Evolutionary conservation across 768 basidiomycete genomes (phyloP).

Genomic region (Lentinula sp.): DNA sequence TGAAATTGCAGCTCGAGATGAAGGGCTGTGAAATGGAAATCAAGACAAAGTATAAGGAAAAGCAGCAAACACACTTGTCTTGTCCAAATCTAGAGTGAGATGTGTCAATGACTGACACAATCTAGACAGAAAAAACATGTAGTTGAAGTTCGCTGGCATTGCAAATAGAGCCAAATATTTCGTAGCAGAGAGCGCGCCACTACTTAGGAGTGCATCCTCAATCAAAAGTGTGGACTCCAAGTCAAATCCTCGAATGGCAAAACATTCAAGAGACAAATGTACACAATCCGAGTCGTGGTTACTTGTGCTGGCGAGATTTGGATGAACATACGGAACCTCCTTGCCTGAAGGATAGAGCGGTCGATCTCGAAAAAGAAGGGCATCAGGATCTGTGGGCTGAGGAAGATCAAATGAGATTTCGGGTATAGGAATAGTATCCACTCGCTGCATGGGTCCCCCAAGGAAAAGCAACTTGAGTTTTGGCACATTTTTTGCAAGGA

Average conservation of each 20-base stretch:
- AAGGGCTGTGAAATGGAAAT: not conserved
- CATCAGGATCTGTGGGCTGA: not conserved
- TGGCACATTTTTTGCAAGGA: not conserved
- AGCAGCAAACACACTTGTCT: not conserved
- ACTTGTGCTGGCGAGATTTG: not conserved
- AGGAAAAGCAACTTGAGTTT: not conserved
- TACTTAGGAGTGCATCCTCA: not conserved
- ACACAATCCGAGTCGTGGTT: too few species aligned
- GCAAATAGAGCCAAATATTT: not conserved
- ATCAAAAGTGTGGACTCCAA: not conserved
- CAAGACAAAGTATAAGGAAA: not conserved
- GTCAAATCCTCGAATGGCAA: not conserved
- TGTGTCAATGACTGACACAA: not conserved
- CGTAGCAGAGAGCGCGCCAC: not conserved
- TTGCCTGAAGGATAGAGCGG: not conserved
- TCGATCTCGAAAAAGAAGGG: not conserved
- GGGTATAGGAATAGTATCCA: too few species aligned
- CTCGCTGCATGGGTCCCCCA: not conserved
- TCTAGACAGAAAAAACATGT: not conserved
- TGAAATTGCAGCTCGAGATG: not conserved
- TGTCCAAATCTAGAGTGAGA: not conserved
- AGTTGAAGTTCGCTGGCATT: not conserved
- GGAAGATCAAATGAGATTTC: too few species aligned
- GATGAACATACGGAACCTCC: not conserved
- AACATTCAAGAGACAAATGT: not conserved